Evolutionary conservation across 352 stramenopile species (phyloP).

Genomic region (Phytophthora megakarya): DNA sequence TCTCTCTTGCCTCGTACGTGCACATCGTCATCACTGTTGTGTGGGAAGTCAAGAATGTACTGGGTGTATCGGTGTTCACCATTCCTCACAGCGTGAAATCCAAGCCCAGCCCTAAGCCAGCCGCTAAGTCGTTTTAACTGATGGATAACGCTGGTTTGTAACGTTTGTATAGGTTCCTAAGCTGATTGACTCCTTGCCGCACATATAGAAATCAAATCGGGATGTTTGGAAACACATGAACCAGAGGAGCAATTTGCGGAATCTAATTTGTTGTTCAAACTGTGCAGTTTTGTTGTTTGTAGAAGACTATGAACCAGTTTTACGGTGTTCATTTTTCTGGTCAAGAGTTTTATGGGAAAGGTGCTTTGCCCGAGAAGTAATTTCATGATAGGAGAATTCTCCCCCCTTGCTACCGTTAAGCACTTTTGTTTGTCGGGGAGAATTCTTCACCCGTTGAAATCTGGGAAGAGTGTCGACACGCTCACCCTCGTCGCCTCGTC

Average conservation of each 20-base stretch:
- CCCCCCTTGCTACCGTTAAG: neutral
- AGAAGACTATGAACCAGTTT: too few species aligned
- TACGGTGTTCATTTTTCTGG: conserved; percentile 27
- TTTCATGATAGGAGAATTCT: conserved; percentile 17
- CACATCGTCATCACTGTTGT: conserved; percentile 89
- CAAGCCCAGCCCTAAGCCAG: conserved; percentile 32
- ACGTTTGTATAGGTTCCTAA: neutral
- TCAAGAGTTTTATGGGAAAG: conserved; percentile 24
- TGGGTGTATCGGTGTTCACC: conserved; percentile 83
- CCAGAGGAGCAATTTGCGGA: conserved; percentile 2
- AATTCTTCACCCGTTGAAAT: conserved; percentile 11
- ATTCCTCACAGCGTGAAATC: conserved; percentile 44
- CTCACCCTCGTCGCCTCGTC: neutral
- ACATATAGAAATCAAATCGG: conserved; percentile 12
- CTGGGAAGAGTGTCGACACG: conserved; percentile 27
- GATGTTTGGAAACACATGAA: conserved; percentile 7
- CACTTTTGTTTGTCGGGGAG: conserved; percentile 5
- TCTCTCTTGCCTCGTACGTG: conserved; percentile 83
- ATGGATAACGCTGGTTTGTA: neutral
- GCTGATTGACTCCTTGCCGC: neutral
- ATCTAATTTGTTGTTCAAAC: neutral
- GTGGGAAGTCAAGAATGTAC: conserved; percentile 86
- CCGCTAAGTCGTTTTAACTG: conserved; percentile 35
- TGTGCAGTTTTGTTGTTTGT: too few species aligned
- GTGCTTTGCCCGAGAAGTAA: conserved; percentile 21